These are phyloP conservation scores for Podaxis mareebaensis DNA, from an alignment of 768 basidiomycete species.

Conservation along the genomic window DNA sequence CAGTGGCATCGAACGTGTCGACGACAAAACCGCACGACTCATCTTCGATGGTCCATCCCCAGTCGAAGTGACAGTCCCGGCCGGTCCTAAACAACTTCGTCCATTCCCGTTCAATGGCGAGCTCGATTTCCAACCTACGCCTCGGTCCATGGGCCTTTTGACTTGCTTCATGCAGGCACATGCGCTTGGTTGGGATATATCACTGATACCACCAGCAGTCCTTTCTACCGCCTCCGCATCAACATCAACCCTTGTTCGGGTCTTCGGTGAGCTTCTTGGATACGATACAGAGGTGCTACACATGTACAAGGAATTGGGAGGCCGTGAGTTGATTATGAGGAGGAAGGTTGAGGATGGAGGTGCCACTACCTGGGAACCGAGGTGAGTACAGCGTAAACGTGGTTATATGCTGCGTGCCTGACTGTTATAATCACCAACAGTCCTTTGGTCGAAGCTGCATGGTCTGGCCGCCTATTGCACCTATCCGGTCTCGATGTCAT, in stretches of 20 bases:
- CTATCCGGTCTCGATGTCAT: constrained; percentile 65
- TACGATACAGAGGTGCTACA: constrained; percentile 62
- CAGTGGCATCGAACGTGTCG: constrained; percentile 38
- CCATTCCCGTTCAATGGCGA: constrained; percentile 44
- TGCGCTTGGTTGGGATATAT: constrained; percentile 66
- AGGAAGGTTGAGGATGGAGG: constrained; percentile 57
- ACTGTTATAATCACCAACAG: constrained; percentile 27
- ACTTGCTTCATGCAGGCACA: constrained; percentile 64
- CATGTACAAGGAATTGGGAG: constrained; percentile 70
- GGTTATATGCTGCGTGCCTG: background rate
- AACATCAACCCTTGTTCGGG: constrained; percentile 53
- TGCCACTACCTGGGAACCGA: constrained; percentile 61
- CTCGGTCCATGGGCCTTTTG: constrained; percentile 56
- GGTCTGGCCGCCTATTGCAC: constrained; percentile 57
- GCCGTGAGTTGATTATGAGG: constrained; percentile 65
- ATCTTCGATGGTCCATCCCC: constrained; percentile 39
- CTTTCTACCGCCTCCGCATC: constrained; percentile 65
- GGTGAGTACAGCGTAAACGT: constrained; percentile 33
- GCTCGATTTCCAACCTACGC: constrained; percentile 45
- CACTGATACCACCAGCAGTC: constrained; percentile 55
- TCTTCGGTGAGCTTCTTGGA: constrained; percentile 57
- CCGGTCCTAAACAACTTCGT: constrained; percentile 46
- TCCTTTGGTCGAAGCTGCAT: constrained; percentile 57
- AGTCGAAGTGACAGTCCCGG: constrained; percentile 43
- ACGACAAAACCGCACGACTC: constrained; percentile 40